Conservation (phyloP, 73 alveolate genomes). For the Tetrahymena malaccensis region DNA sequence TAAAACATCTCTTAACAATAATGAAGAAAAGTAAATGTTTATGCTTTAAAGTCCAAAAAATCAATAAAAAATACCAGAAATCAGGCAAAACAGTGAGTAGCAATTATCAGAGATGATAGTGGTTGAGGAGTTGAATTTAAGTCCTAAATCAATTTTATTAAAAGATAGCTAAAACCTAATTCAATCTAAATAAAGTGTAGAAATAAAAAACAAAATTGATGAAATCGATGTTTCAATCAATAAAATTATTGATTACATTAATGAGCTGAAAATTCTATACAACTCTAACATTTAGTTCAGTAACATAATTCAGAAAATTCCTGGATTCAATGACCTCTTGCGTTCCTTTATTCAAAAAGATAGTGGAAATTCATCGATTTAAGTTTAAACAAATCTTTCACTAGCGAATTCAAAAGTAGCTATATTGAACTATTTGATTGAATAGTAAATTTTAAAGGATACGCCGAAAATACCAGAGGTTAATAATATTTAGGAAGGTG, state of each 20-base stretch:
- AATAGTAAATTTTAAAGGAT: not conserved
- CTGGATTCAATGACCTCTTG: not conserved
- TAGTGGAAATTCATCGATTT: not conserved
- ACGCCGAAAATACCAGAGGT: not conserved
- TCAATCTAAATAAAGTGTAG: not conserved
- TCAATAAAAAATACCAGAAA: not conserved
- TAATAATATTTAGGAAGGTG: not conserved
- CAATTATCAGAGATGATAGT: not conserved
- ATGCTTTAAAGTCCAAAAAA: not conserved
- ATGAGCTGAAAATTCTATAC: not conserved
- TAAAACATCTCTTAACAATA: not conserved
- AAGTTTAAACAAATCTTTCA: not conserved
- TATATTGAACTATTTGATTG: not conserved
- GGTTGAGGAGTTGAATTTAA: not conserved
- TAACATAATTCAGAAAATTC: not conserved
- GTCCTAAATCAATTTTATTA: not conserved
- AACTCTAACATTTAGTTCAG: not conserved
- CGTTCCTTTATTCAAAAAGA: not conserved
- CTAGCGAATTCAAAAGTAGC: not conserved
- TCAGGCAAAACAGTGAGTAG: not conserved
- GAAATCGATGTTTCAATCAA: not conserved
- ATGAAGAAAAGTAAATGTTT: not conserved
- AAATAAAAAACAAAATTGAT: not conserved
- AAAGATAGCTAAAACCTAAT: not conserved
- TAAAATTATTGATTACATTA: not conserved